Percentiles rank a stretch among this genome's conserved stretches.
Conservation (phyloP, 805 yeast genomes). For the Zygosaccharomyces kombuchaensis region DNA sequence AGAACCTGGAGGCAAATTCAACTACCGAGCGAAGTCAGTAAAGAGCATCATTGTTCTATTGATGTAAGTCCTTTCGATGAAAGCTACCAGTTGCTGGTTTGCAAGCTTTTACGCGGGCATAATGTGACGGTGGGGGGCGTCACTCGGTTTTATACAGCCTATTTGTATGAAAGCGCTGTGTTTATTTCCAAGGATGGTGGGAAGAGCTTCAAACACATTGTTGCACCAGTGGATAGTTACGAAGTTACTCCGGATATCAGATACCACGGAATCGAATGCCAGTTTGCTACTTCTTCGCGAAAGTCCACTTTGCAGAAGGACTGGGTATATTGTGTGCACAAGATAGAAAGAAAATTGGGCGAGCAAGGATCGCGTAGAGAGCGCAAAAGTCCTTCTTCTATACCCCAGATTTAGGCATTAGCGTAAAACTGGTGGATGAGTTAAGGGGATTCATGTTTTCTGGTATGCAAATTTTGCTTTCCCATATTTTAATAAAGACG, state of each 20-base stretch:
- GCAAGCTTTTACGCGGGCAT: constrained; percentile 7
- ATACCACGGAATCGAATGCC: constrained; percentile 9
- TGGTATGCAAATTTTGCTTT: constrained; percentile 18
- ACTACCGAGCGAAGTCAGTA: background rate
- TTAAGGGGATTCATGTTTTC: constrained; percentile 24
- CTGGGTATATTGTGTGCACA: constrained; percentile 24
- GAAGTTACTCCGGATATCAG: background rate
- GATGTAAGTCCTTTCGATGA: constrained; percentile 17
- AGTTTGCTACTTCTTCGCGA: constrained; percentile 16
- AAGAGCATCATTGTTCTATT: constrained; percentile 2
- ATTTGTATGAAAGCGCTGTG: background rate
- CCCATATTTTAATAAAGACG: constrained; percentile 26
- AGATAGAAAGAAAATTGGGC: background rate
- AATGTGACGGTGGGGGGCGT: no score
- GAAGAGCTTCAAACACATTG: background rate
- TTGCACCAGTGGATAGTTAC: background rate
- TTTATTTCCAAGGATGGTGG: constrained; percentile 1
- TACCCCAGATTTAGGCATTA: constrained; percentile 47
- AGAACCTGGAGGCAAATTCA: constrained; percentile 18
- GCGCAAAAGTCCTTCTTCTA: constrained; percentile 20
- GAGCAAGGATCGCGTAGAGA: background rate
- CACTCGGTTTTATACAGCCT: background rate
- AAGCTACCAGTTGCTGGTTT: constrained; percentile 12
- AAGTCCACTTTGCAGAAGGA: constrained; percentile 16
- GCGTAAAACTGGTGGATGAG: constrained; percentile 39